Evolutionary conservation across 495 filamentous ascomycete genomes (phyloP), one percentile per base, ranked within the genome.

Genomic region (Xylaria intraflava): DNA sequence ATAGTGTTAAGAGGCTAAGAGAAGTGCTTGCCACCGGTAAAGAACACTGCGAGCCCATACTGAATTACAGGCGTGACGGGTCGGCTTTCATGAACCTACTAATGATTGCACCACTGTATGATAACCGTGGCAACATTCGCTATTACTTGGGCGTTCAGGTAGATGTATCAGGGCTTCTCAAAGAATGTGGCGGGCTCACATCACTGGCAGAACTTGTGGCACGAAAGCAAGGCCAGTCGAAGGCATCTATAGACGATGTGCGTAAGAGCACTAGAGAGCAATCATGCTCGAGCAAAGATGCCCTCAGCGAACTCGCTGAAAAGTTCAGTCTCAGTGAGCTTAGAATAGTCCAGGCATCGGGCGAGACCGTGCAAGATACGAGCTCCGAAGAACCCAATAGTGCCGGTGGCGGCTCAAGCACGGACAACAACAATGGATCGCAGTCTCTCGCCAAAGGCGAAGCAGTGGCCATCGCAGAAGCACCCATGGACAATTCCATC

Each of bases 81-180:
- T 81, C 78, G 0, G 83, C 80, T 0, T 87, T 87, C 62, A 83
- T 86, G 78, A 87, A 86, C 55, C 70, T 87, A 3, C 66, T 85
- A 16, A 81, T 84, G 74, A 75, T 76, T 31, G 77, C 82, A 1
- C 83, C 83, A 14, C 69, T 86, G 0, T 73, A 77, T 49, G 83
- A 86, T 56, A 83, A 75, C 56, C 73, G 73, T 51, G 83, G 83
- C 27, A 67, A 67, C 0, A 70, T 82, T 14, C 69, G 77, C 35
- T 85, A 86, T 59, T 80, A 79, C 58, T 75, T 86, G 41, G 81
- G 83, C 48, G 80, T 78, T 17, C 81, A 85, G 62, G 73, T 85
- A 12, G 83, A 85, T 50, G 78, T 86, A 35, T 80, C 75, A 12
- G 72, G 78, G 19, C 67, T 85, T 3, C 69, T 78, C 30, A 78